A percentile compares a stretch with the other conserved stretches of the same genome.
phyloP scores from a whole-genome alignment of 2,329 filamentous ascomycete species.

The Alternaria triticina region DNA sequence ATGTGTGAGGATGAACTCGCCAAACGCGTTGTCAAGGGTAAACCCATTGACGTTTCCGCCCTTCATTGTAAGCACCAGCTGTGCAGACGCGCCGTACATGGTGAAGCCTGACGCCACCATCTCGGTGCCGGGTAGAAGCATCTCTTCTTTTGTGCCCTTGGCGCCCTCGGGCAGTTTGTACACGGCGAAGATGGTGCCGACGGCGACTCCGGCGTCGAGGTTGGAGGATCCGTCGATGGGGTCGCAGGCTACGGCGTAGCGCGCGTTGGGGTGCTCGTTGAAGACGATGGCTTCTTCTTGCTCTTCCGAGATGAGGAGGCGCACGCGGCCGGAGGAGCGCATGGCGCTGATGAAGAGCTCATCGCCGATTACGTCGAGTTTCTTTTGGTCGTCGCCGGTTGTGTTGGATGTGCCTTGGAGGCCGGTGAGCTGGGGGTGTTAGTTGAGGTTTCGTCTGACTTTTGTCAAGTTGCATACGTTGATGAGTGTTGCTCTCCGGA shows the following conservation, averaged over 20 bases:
- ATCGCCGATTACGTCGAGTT: conserved; percentile 98
- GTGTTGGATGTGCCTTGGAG: conserved; percentile 93
- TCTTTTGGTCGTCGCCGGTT: conserved; percentile 98
- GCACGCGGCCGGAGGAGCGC: conserved; percentile 88
- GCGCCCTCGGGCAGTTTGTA: conserved; percentile 85
- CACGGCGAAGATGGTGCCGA: conserved; percentile 95
- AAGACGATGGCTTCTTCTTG: conserved; percentile 94
- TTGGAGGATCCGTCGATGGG: conserved; percentile 98
- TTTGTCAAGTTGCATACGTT: conserved; percentile 60
- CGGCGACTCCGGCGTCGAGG: conserved; percentile 94
- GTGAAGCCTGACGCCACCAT: conserved; percentile 97
- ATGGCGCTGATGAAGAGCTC: conserved; percentile 97
- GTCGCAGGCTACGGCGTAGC: conserved; percentile 95
- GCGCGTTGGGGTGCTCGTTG: conserved; percentile 72
- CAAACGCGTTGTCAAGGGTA: conserved; percentile 93
- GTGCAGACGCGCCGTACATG: conserved; percentile 98
- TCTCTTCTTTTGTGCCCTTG: conserved; percentile 78
- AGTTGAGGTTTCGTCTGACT: conserved; percentile 5
- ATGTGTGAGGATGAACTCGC: conserved; percentile 98
- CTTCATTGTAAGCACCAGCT: conserved; percentile 97
- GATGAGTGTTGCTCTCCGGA: conserved; percentile 91
- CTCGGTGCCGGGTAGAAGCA: conserved; percentile 88
- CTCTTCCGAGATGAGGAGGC: conserved; percentile 95
- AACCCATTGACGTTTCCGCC: conserved; percentile 93
- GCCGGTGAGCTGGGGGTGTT: conserved; percentile 71